Percentiles rank a stretch among this genome's conserved stretches.
Evolutionary conservation across 257 asterid species (phyloP).

Genomic region (Galeopsis tetrahit): DNA sequence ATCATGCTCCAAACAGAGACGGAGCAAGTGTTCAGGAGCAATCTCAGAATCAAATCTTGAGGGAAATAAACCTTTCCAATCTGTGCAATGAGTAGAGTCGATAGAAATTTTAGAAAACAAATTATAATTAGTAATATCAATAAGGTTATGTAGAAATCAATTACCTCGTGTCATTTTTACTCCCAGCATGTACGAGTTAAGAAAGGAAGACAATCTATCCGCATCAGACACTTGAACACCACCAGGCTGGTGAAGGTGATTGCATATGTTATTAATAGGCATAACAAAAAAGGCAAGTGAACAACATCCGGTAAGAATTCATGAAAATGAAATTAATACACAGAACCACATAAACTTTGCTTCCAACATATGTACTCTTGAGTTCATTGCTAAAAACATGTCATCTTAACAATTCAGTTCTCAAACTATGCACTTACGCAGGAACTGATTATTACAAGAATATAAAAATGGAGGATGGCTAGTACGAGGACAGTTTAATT

Average conservation of each 20-base stretch:
- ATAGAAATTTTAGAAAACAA: conserved; percentile 5
- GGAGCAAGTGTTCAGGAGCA: conserved; percentile 82
- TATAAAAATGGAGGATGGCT: no score
- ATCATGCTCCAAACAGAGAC: conserved; percentile 84
- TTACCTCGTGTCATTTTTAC: conserved; percentile 60
- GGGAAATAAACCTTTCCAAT: conserved; percentile 59
- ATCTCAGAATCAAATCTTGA: conserved; percentile 76
- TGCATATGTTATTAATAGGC: conserved; percentile 8
- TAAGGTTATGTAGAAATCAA: conserved; percentile 24
- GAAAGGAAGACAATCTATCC: conserved; percentile 63
- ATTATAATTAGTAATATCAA: conserved; percentile 1
- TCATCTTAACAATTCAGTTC: neutral
- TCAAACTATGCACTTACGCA: neutral
- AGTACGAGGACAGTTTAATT: no score
- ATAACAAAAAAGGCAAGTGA: conserved; percentile 17
- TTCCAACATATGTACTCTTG: neutral
- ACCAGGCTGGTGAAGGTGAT: conserved; percentile 60
- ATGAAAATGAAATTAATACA: conserved; percentile 12
- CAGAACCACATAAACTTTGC: neutral
- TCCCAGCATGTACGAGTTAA: conserved; percentile 71
- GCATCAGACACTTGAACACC: conserved; percentile 57
- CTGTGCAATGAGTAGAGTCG: conserved; percentile 37
- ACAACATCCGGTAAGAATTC: conserved; percentile 7
- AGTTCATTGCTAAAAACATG: neutral
- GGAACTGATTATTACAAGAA: no score